Base-by-base conservation (phyloP, 129 eudicot genomes). In the Kitagawia praeruptora region DNA sequence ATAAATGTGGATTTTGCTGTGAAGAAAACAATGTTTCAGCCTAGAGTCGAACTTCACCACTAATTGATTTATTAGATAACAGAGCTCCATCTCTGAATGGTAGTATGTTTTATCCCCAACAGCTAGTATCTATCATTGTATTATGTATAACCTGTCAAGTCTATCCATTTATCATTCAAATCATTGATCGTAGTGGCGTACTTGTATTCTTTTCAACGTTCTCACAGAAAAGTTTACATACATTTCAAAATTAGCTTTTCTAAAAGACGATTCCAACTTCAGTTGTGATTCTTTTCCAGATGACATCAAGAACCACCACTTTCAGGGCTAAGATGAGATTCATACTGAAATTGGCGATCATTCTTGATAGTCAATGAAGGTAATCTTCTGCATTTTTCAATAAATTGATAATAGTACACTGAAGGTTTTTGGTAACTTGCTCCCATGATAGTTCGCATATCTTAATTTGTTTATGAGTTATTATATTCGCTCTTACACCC, bases 221-320 rank as follows among this genome's bases (percentile, higher is more conserved):
- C 6, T 5, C 6, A 31, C 39, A 13, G 41, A 31, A 67, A 31
- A 15, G 10, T 34, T 31, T 14, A 61, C 4, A 10, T n/a, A n/a
- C 69, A 61, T 61, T 61, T 25, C 16, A 61, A 61, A n/a, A 23
- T 16, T 10, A 7, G 69, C 10, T 8, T n/a, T 61, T 8, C 37
- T 34, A 34, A 75, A 25, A 11, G 40, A 15, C 34, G 31, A 45
- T 46, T 75, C 21, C 28, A 74, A 74, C n/a, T 45, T 75, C 40
- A 46, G 5, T 48, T 13, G n/a, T 75, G 58, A 75, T 75, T 75
- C 28, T 75, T 75, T 74, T 25, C 58, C 61, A 75, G 77, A 75
- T 75, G 37, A 46, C 40, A 25, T 75, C 40, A 13, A 14, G n/a
- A 27, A 75, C 47, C 42, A 74, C 53, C 39, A 15, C 37, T 75